Evolutionary conservation across 495 filamentous ascomycete genomes (phyloP), one percentile per base, ranked within the genome.

Genomic region (Cercophora newfieldiana): DNA sequence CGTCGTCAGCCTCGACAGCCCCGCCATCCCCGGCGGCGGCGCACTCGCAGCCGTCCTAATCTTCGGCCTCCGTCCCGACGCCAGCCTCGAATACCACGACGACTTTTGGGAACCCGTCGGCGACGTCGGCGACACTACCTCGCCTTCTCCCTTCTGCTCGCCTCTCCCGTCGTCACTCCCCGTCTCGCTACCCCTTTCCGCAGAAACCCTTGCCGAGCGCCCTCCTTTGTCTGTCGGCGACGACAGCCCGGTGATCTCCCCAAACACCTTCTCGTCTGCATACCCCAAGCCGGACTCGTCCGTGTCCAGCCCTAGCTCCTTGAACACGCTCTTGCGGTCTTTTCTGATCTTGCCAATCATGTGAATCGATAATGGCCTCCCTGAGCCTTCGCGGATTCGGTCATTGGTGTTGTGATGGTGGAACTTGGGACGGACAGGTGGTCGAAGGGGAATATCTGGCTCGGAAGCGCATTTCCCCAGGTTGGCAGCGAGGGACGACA

Each of bases 341-440:
- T 77, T 76, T 44, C 68, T 70, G 31, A 78, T 78, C 31, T 78
- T 79, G 59, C 72, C 66, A 24, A 65, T 66, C 72, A 79, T 78
- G 25, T 70, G 67, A 51, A 75, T 71, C 3, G 69, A 67, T 1
- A 74, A 75, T 6, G 70, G 70, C 30, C 63, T 71, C 10, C 67
- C 61, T 50, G 74, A 77, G 50, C 77, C 71, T 71, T 82, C 81
- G 63, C 79, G 77, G 28, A 82, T 63, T 54, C 81, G 75, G 69
- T 83, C 79, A 67, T 75, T 67, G 14, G 82, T 82, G 49, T 74
- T 71, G 66, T 70, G 68, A 21, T 82, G 80, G 70, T 79, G 79
- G 65, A 84, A 83, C 61, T 72, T 77, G 28, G 81, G 81, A n/a
- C 80, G 70, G 16, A 37, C 30, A 47, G 69, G 59, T n/a, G 49